A percentile compares a stretch with the other conserved stretches of the same genome.
phyloP scores from a whole-genome alignment of 2,329 filamentous ascomycete genomes.

The Exophiala calicioides region DNA sequence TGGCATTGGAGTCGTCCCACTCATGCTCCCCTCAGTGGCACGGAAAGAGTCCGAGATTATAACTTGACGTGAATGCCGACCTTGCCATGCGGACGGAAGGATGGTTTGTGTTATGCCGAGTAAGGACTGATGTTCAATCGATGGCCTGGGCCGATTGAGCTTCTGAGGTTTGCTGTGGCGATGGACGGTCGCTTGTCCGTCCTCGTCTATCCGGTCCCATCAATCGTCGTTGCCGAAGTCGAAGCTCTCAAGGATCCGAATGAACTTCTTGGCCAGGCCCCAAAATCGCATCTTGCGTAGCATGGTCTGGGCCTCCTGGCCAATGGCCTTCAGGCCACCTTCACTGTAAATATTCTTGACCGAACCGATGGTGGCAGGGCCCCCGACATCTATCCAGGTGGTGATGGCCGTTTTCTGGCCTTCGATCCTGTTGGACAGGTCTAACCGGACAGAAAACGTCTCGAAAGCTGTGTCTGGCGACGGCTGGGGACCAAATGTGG shows the following conservation, averaged over 20 bases:
- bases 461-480: slow-evolving; percentile 2
- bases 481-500: slow-evolving; percentile 20
- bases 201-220: too few relatives aligned
- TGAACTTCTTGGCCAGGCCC: slow-evolving; percentile 24
- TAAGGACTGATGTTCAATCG: too few relatives aligned
- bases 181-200: too few relatives aligned
- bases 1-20: background rate
- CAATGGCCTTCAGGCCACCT: slow-evolving; percentile 19
- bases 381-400: slow-evolving; percentile 23
- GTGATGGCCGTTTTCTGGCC: slow-evolving; percentile 16
- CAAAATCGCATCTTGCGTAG: slow-evolving; percentile 24
- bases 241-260: slow-evolving; percentile 23
- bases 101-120: too few relatives aligned
- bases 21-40: too few relatives aligned
- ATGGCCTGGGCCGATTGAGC: too few relatives aligned
- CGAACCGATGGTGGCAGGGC: slow-evolving; percentile 19
- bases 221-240: slow-evolving; percentile 13
- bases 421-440: slow-evolving; percentile 17
- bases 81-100: too few relatives aligned
- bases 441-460: slow-evolving; percentile 17
- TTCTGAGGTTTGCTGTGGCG: too few relatives aligned
- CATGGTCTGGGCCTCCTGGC: slow-evolving; percentile 21
- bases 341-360: slow-evolving; percentile 21
- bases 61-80: too few relatives aligned
- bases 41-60: too few relatives aligned